These are phyloP conservation scores for Penicillium hesseltinei DNA, from an alignment of 2,329 filamentous ascomycete genomes.

Conservation along the genomic window DNA sequence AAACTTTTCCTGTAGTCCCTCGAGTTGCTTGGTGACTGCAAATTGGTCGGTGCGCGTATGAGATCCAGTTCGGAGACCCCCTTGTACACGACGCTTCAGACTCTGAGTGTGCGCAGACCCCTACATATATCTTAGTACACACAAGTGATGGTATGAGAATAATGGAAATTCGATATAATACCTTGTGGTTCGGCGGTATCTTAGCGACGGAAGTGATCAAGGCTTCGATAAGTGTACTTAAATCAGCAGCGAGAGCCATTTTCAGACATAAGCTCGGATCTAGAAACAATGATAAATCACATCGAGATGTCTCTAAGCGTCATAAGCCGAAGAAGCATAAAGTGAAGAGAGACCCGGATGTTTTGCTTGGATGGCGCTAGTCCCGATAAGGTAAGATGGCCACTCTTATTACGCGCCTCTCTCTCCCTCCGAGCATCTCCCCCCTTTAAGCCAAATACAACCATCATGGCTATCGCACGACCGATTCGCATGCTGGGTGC, in stretches of 20 bases:
- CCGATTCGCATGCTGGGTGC: conserved; percentile 77
- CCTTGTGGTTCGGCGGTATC: conserved; percentile 49
- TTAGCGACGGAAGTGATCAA: conserved; percentile 65
- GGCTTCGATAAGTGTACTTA: conserved; percentile 66
- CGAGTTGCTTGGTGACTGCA: conserved; percentile 62
- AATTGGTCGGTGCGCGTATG: conserved; percentile 73
- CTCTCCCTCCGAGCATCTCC: conserved; percentile 12
- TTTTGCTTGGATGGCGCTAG: conserved; percentile 23
- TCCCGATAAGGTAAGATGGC: conserved; percentile 27
- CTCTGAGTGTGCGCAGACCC: conserved; percentile 28
- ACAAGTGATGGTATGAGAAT: background rate
- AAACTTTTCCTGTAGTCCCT: conserved; percentile 83
- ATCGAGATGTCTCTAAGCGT: background rate
- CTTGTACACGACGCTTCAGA: conserved; percentile 34
- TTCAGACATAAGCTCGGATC: background rate
- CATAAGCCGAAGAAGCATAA: background rate
- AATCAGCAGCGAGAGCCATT: conserved; percentile 70
- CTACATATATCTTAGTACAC: conserved; percentile 23
- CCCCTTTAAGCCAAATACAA: conserved; percentile 26
- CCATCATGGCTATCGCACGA: conserved; percentile 75
- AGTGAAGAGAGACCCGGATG: conserved; percentile 9
- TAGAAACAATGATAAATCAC: background rate
- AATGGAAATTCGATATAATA: conserved; percentile 30
- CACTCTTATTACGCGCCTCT: conserved; percentile 12
- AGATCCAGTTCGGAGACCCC: conserved; percentile 40